phyloP scores from a whole-genome alignment of 306 rosid species.

The Trifolium repens region DNA sequence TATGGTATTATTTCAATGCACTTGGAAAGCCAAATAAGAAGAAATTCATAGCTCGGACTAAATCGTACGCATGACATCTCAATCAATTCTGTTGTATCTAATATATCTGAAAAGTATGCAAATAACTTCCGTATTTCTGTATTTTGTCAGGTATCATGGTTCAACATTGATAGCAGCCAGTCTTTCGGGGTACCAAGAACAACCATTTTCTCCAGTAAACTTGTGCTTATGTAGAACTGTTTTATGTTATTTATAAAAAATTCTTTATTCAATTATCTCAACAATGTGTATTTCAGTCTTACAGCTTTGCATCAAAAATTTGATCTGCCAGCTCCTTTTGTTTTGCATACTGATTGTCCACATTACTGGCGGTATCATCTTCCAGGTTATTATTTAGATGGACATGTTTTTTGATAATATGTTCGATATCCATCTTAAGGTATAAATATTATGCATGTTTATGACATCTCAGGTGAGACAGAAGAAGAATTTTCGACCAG shows the following conservation, averaged over 20 bases:
- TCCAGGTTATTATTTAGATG: slow-evolving; percentile 69
- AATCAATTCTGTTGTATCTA: slow-evolving; percentile 38
- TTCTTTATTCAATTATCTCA: slow-evolving; percentile 26
- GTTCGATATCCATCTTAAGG: slow-evolving; percentile 19
- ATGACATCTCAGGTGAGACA: slow-evolving; percentile 77
- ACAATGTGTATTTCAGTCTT: slow-evolving; percentile 61
- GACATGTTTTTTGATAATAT: slow-evolving; percentile 22
- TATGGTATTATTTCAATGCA: slow-evolving; percentile 95
- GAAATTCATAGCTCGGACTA: slow-evolving; percentile 87
- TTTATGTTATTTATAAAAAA: slow-evolving; percentile 17
- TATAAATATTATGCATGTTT: slow-evolving; percentile 34
- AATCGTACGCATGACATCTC: slow-evolving; percentile 66
- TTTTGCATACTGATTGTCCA: slow-evolving; percentile 93
- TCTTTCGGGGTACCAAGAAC: slow-evolving; percentile 81
- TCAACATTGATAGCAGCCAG: slow-evolving; percentile 90
- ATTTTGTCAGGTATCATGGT: slow-evolving; percentile 84
- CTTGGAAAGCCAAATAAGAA: slow-evolving; percentile 92
- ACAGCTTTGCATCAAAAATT: slow-evolving; percentile 90
- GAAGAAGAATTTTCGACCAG: slow-evolving; percentile 94
- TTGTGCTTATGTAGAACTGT: background rate
- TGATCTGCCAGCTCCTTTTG: slow-evolving; percentile 95
- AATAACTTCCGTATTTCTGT: slow-evolving; percentile 34
- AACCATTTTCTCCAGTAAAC: slow-evolving; percentile 5
- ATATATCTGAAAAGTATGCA: slow-evolving; percentile 37
- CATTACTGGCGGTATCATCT: slow-evolving; percentile 96